phyloP scores from a whole-genome alignment of 805 yeast genomes.

The Candida fluviatilis region DNA sequence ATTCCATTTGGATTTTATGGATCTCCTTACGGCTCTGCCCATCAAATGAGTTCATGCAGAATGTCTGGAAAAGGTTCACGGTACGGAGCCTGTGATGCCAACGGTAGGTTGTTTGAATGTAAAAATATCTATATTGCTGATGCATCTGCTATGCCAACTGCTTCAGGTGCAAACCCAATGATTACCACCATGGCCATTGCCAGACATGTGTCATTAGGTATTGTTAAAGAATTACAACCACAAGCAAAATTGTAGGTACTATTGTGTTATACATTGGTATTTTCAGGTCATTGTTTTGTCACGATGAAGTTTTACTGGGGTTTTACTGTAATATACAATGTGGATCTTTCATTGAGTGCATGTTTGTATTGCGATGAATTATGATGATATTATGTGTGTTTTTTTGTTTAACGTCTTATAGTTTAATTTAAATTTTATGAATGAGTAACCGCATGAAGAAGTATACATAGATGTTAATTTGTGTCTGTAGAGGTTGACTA shows the following conservation, averaged over 20 bases:
- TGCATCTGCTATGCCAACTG: constrained; percentile 47
- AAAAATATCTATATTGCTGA: constrained; percentile 47
- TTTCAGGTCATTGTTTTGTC: not conserved
- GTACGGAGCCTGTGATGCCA: constrained; percentile 40
- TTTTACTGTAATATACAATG: too few relatives aligned
- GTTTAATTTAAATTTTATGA: too few relatives aligned
- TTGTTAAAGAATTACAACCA: constrained; percentile 30
- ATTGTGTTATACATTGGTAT: too few relatives aligned
- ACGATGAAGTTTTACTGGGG: not conserved
- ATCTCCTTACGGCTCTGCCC: constrained; percentile 43
- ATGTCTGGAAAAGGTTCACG: constrained; percentile 45
- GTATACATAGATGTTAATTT: too few relatives aligned
- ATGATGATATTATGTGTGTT: too few relatives aligned
- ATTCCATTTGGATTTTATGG: constrained; percentile 25
- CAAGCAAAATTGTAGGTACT: constrained; percentile 19
- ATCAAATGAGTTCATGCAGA: constrained; percentile 51
- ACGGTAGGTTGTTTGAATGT: constrained; percentile 46
- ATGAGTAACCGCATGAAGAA: too few relatives aligned
- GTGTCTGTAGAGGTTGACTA: too few relatives aligned
- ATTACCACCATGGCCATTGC: constrained; percentile 45
- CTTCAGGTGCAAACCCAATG: constrained; percentile 56
- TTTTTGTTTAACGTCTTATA: too few relatives aligned
- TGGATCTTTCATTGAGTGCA: too few relatives aligned
- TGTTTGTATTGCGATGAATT: too few relatives aligned
- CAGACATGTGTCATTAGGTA: constrained; percentile 35